Evolutionary conservation across 2,329 filamentous ascomycete genomes (phyloP), one percentile per base, ranked within the genome.

Genomic region (Colletotrichum limetticola): DNA sequence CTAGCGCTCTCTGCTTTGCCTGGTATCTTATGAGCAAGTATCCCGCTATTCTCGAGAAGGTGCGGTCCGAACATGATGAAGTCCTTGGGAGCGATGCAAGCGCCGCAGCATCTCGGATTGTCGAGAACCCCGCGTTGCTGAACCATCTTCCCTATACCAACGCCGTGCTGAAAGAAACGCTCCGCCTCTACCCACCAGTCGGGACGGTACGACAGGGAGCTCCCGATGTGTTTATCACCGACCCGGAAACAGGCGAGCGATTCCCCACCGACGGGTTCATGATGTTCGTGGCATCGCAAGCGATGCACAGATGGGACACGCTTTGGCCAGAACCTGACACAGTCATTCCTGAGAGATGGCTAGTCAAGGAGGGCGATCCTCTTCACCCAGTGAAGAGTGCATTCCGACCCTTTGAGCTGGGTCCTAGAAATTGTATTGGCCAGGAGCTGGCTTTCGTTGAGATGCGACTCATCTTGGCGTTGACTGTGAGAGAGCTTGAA

Each of bases 401-500:
- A 1, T 91, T 84, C 82, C 81, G 88, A n/a, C 84, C 88, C 0
- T 91, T 91, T 76, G 86, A 87, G 75, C 82, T 86, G 66, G 88
- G 88, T 0, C 84, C 84, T 4, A 78, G 89, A 16, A 86, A 84
- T 52, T 91, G 89, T 75, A 85, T 91, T 26, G 89, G 89, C 1
- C 87, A 90, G 77, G 86, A 88, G 74, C 80, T 91, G 37, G 88
- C 86, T 0, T 85, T 86, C 79, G 80, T 88, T n/a, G 88, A 91
- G 78, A 76, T 87, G 32, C 85, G 85, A 72, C 80, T 87, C 30
- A 84, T 87, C 8, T 78, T 91, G 37, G 85, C 86, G 4, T 78
- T 90, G 75, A 85, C 85, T 0, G 77, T 86, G 11, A 77, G 87
- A 59, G 84, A 85, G 35, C 87, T 89, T 61, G 86, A 89, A 58